Evolutionary conservation across 2,329 filamentous ascomycete species (phyloP).

Genomic region (Colletotrichum eremochloae): DNA sequence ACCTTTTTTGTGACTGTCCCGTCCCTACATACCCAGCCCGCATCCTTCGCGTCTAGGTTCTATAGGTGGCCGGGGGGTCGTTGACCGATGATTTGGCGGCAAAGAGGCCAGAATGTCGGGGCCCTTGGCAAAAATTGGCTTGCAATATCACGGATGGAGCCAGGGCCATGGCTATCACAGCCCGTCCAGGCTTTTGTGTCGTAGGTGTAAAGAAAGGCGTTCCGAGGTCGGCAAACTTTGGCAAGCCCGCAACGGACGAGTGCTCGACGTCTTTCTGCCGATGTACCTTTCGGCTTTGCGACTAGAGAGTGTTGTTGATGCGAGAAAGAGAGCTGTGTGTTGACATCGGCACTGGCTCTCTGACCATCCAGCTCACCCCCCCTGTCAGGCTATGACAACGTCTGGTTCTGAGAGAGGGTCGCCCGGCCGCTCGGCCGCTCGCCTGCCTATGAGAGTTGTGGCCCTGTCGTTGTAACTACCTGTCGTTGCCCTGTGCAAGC

Average conservation of each 20-base stretch:
- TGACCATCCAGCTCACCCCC: not conserved
- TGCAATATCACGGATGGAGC: not conserved
- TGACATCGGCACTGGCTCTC: slow-evolving; percentile 36
- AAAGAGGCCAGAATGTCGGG: not conserved
- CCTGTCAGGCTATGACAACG: slow-evolving; percentile 19
- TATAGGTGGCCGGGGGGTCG: slow-evolving; percentile 5
- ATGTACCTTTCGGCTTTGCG: slow-evolving; percentile 22
- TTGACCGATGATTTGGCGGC: slow-evolving; percentile 24
- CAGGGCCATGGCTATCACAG: not conserved
- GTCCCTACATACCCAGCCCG: slow-evolving; percentile 4
- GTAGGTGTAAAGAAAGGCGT: not conserved
- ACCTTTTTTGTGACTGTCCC: slow-evolving; percentile 1
- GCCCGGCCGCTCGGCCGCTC: not conserved
- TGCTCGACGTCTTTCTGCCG: slow-evolving; percentile 14
- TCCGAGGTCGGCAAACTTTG: slow-evolving; percentile 19
- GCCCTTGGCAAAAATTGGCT: not conserved
- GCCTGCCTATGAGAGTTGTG: not conserved
- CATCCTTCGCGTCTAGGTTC: not conserved
- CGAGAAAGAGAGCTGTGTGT: slow-evolving; percentile 30
- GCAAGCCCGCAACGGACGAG: slow-evolving; percentile 22
- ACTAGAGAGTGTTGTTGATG: slow-evolving; percentile 31
- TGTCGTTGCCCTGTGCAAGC: slow-evolving; percentile 29
- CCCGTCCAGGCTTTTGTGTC: not conserved
- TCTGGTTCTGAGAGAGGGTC: slow-evolving; percentile 3
- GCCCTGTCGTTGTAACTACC: slow-evolving; percentile 12